phyloP scores from a whole-genome alignment of 1,139 yeast species.

The Kurtzmaniella natalensis region DNA sequence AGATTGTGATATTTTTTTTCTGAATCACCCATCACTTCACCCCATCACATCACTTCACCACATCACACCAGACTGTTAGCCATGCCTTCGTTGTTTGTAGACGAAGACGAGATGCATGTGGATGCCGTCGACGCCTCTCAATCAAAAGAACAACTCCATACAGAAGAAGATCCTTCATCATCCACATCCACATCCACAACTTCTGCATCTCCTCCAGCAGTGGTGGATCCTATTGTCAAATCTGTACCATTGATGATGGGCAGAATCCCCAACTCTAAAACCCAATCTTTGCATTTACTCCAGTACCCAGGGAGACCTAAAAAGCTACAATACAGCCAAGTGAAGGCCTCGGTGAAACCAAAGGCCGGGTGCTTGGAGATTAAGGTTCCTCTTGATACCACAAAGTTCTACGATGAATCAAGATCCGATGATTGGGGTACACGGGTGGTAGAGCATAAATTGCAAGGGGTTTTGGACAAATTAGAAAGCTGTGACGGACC shows the following conservation, averaged over 20 bases:
- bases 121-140: constrained; percentile 8
- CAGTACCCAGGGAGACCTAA: constrained; percentile 76
- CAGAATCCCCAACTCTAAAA: constrained; percentile 16
- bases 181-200: background rate
- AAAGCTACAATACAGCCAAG: constrained; percentile 41
- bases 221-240: constrained; percentile 73
- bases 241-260: constrained; percentile 63
- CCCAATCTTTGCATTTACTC: constrained; percentile 32
- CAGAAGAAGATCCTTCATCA: constrained; percentile 4
- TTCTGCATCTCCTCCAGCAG: constrained; percentile 19
- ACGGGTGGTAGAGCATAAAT: constrained; percentile 52
- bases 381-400: constrained; percentile 65
- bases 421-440: constrained; percentile 64
- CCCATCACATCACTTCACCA: too few relatives aligned
- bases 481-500: constrained; percentile 36
- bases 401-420: constrained; percentile 58
- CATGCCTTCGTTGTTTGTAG: constrained; percentile 12
- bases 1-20: too few relatives aligned
- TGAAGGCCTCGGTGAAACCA: constrained; percentile 57
- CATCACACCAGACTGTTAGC: too few relatives aligned
- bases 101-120: constrained; percentile 12
- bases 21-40: too few relatives aligned
- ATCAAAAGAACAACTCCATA: constrained; percentile 8
- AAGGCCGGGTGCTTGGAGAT: constrained; percentile 57
- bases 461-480: constrained; percentile 62